Conservation (phyloP, 2,329 filamentous ascomycete genomes). For the Plectosphaerella plurivora region DNA sequence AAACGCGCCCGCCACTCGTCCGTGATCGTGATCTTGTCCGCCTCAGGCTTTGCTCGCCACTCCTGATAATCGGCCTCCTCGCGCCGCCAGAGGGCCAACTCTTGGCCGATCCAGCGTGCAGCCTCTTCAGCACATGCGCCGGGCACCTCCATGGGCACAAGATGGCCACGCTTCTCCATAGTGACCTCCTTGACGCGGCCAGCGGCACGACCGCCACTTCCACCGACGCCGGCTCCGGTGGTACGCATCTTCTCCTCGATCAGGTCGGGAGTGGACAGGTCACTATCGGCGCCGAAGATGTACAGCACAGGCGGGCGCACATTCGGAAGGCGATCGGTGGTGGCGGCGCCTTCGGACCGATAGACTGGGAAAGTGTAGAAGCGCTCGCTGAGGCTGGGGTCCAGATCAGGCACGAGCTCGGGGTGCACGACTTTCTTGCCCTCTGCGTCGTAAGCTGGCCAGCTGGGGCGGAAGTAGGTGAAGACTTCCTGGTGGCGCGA, state of each 20-base stretch:
- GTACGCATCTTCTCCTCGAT: slow-evolving; percentile 52
- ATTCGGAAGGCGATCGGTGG: slow-evolving; percentile 52
- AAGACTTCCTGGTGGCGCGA: slow-evolving; percentile 86
- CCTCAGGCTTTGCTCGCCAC: slow-evolving; percentile 45
- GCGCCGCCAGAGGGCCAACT: slow-evolving; percentile 51
- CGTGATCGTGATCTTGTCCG: slow-evolving; percentile 53
- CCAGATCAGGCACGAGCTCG: slow-evolving; percentile 39
- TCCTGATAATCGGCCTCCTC: slow-evolving; percentile 53
- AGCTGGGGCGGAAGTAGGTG: slow-evolving; percentile 65
- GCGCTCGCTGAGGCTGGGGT: slow-evolving; percentile 28
- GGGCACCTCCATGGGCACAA: slow-evolving; percentile 80
- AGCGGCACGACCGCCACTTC: slow-evolving; percentile 58
- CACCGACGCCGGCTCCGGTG: slow-evolving; percentile 64
- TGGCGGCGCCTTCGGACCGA: slow-evolving; percentile 56
- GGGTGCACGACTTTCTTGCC: slow-evolving; percentile 34
- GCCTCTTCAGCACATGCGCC: slow-evolving; percentile 58
- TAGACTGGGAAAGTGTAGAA: slow-evolving; percentile 54
- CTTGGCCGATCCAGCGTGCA: slow-evolving; percentile 51
- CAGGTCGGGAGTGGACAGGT: slow-evolving; percentile 46
- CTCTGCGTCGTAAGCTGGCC: slow-evolving; percentile 32
- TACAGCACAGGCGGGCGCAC: slow-evolving; percentile 65
- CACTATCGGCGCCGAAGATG: slow-evolving; percentile 59
- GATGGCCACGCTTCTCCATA: slow-evolving; percentile 65
- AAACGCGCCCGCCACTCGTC: slow-evolving; percentile 54
- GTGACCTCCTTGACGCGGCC: slow-evolving; percentile 65